Conservation (phyloP, 176 grass and related monocot genomes). For the Poa annua region DNA sequence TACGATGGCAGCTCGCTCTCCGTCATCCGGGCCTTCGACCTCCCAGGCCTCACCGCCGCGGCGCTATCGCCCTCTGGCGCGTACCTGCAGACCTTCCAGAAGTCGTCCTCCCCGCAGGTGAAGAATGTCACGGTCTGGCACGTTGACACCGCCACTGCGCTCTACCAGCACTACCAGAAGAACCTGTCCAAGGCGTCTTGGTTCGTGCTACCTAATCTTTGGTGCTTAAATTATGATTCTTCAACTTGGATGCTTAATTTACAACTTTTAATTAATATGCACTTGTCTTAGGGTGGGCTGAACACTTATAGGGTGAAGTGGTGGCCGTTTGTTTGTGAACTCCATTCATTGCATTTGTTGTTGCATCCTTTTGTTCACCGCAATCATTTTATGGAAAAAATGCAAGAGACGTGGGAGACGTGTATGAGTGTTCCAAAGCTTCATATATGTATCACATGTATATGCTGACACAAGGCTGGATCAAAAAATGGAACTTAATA, state of each 20-base stretch:
- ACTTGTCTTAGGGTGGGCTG: neutral
- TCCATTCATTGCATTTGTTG: neutral
- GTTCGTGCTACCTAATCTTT: slow-evolving; percentile 47
- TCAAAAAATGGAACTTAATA: neutral
- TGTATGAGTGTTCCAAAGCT: neutral
- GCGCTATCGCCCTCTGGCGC: slow-evolving; percentile 71
- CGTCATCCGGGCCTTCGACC: slow-evolving; percentile 72
- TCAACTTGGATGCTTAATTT: slow-evolving; percentile 20
- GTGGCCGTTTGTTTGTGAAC: neutral
- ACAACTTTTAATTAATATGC: neutral
- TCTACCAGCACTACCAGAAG: slow-evolving; percentile 85
- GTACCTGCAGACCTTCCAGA: slow-evolving; percentile 93
- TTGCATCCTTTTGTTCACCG: slow-evolving; percentile 6
- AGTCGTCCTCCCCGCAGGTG: slow-evolving; percentile 72
- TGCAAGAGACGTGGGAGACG: neutral
- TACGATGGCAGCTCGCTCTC: slow-evolving; percentile 58
- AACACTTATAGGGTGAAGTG: neutral
- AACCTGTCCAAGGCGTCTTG: slow-evolving; percentile 86
- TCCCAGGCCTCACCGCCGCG: slow-evolving; percentile 68
- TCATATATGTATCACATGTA: neutral
- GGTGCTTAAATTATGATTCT: neutral
- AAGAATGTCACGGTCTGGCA: slow-evolving; percentile 90
- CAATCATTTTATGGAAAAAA: neutral
- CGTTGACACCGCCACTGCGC: slow-evolving; percentile 52
- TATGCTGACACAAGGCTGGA: neutral